Evolutionary conservation across 306 rosid species (phyloP).

Genomic region (Rosa persica): DNA sequence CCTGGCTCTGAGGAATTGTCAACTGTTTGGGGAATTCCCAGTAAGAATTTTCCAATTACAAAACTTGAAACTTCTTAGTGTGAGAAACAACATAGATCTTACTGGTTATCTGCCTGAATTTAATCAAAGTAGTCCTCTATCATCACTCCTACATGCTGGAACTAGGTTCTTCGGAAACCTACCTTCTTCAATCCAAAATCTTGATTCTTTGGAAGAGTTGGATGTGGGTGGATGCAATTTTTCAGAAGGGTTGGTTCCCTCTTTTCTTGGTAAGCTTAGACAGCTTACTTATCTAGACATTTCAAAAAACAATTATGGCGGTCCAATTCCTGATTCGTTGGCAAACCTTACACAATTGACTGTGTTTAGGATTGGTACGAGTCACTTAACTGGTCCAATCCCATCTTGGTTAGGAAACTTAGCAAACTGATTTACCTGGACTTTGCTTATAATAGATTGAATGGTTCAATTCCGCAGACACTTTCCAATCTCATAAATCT

Average conservation of each 20-base stretch:
- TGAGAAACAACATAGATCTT: neutral
- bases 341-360: conserved; percentile 2
- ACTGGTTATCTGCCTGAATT: conserved; percentile 19
- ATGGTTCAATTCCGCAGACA: neutral
- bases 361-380: rapidly evolving
- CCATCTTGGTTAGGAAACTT: conserved; percentile 20
- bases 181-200: conserved; percentile 12
- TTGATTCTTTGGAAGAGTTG: neutral
- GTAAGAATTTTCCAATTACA: conserved; percentile 10
- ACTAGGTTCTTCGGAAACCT: neutral
- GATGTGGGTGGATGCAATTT: neutral
- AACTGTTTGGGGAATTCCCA: neutral
- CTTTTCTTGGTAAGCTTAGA: conserved; percentile 13
- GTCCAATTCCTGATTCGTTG: conserved; percentile 13
- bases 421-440: rapidly evolving
- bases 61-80: neutral
- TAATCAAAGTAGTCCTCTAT: neutral
- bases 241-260: conserved; percentile 9
- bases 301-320: neutral
- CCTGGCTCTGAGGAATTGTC: neutral
- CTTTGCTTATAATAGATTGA: rapidly evolving
- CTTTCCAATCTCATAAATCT: conserved; percentile 4
- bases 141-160: neutral
- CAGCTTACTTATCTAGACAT: conserved; percentile 5
- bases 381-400: neutral